These are phyloP conservation scores for Biancaea sappan DNA, from an alignment of 306 rosid species.

Conservation along the genomic window DNA sequence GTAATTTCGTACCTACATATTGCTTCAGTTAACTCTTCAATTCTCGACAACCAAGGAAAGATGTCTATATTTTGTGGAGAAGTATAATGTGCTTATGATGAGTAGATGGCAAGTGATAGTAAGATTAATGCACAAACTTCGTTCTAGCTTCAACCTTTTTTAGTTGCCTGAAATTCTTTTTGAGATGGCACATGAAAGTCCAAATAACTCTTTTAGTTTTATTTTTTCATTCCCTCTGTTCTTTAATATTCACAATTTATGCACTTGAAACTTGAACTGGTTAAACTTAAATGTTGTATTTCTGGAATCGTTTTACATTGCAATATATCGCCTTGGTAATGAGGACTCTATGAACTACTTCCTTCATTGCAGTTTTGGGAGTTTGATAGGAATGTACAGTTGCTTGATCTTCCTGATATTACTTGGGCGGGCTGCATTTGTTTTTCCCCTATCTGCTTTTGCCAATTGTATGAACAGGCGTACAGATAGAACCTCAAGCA, in stretches of 20 bases:
- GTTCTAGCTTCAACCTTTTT: not conserved
- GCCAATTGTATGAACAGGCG: constrained; percentile 63
- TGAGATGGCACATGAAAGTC: not conserved
- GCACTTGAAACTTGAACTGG: not conserved
- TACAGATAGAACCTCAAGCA: constrained; percentile 41
- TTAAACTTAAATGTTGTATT: not conserved
- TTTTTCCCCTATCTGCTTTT: constrained; percentile 77
- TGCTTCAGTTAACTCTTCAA: not conserved
- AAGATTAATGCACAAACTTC: not conserved
- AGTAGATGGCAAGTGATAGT: not conserved
- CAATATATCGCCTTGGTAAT: constrained; percentile 2
- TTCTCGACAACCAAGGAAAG: not conserved
- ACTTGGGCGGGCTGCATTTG: constrained; percentile 85
- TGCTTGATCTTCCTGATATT: constrained; percentile 59
- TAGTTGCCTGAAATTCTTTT: not conserved
- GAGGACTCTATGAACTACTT: constrained; percentile 4
- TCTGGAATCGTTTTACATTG: constrained; percentile 19
- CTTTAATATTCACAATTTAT: not conserved
- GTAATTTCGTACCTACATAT: not conserved
- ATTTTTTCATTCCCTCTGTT: not conserved
- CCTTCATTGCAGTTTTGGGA: constrained; percentile 56
- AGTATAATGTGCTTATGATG: not conserved
- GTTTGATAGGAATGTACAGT: constrained; percentile 57
- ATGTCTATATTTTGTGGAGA: not conserved
- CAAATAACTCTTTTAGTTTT: not conserved